Evolutionary conservation across 192 early-diverging fungal genomes (phyloP).

Genomic region (Coemansia sp.): DNA sequence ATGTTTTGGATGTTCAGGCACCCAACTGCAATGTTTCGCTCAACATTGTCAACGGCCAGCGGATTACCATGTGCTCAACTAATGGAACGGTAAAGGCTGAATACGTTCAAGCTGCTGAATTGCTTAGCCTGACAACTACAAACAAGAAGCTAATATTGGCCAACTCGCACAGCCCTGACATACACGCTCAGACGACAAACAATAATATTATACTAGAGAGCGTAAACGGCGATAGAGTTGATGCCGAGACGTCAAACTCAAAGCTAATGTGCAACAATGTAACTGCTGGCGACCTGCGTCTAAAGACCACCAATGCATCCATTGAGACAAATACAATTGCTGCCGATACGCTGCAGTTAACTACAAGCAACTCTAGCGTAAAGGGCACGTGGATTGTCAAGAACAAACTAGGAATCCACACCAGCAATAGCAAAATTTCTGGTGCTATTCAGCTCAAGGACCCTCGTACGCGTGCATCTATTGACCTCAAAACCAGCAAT

Average conservation of each 20-base stretch:
- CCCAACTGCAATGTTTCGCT: conserved; percentile 22
- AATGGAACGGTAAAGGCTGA: not conserved
- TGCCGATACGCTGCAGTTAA: conserved; percentile 2
- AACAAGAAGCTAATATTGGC: not conserved
- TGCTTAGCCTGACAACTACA: not conserved
- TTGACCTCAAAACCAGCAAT: conserved; percentile 4
- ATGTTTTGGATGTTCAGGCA: conserved; percentile 8
- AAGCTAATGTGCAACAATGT: not conserved
- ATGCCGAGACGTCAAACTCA: not conserved
- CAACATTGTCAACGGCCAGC: not conserved
- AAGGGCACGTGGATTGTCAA: conserved; percentile 7
- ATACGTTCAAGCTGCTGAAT: not conserved
- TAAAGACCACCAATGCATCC: not conserved
- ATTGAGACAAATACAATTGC: conserved; percentile 1
- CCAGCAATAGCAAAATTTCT: conserved; percentile 23
- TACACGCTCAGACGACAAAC: conserved; percentile 2
- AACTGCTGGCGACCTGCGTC: not conserved
- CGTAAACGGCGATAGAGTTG: not conserved
- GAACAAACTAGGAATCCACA: conserved; percentile 6
- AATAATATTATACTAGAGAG: not conserved
- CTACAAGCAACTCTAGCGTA: not conserved
- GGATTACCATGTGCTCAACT: not conserved
- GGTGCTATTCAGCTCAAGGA: conserved; percentile 5
- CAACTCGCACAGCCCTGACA: not conserved
- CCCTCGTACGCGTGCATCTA: not conserved